A percentile compares a stretch with the other conserved stretches of the same genome.
These are phyloP conservation scores for Hordeum pubiflorum DNA, from an alignment of 202 grass and related monocot genomes.

Conservation along the genomic window DNA sequence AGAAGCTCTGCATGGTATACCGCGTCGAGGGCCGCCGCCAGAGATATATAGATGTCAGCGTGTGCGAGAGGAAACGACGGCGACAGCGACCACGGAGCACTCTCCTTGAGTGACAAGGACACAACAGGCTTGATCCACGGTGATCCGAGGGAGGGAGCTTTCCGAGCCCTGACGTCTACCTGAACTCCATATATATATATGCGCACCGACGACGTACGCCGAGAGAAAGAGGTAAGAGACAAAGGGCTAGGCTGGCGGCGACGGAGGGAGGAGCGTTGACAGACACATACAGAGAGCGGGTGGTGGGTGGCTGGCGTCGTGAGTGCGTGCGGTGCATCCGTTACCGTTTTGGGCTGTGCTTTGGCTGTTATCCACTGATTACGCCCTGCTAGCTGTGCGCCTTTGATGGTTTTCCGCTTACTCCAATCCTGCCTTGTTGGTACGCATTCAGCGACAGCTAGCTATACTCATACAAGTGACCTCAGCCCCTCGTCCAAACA, in stretches of 20 bases:
- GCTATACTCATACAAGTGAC: not conserved
- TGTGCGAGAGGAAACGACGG: not conserved
- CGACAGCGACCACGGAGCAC: not conserved
- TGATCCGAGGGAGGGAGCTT: not conserved
- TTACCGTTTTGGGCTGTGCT: not conserved
- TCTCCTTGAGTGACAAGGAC: not conserved
- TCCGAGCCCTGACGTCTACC: not conserved
- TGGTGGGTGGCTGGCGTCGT: not conserved
- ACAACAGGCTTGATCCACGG: not conserved
- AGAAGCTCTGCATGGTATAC: conserved; percentile 21
- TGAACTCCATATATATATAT: not conserved
- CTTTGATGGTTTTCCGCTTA: not conserved
- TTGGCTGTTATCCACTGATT: not conserved
- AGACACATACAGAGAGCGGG: too few relatives aligned
- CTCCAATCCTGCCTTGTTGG: not conserved
- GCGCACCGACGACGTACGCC: not conserved
- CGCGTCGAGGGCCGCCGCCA: too few relatives aligned
- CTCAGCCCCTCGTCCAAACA: too few relatives aligned
- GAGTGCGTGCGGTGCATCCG: not conserved
- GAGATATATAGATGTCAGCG: not conserved
- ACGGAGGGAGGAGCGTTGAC: not conserved
- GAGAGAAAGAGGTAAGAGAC: not conserved
- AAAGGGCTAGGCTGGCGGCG: conserved; percentile 24
- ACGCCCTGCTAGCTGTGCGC: not conserved
- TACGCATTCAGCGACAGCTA: not conserved